Percentiles rank a stretch among this genome's conserved stretches.
Conservation (phyloP, 2,329 filamentous ascomycete species). For the Knufia petricola region DNA sequence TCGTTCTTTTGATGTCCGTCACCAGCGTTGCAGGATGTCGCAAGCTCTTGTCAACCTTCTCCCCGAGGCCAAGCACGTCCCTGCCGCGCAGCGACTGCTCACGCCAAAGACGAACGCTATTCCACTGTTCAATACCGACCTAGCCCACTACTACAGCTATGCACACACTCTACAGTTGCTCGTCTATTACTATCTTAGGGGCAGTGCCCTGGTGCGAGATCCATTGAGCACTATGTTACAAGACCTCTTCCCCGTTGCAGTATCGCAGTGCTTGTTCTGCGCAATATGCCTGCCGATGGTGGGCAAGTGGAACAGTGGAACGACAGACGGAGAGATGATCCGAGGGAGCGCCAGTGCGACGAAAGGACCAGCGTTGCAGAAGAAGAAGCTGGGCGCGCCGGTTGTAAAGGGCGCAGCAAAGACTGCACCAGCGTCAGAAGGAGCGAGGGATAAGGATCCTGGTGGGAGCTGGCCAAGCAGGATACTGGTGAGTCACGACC, state of each 20-base stretch:
- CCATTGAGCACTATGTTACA: slow-evolving; percentile 55
- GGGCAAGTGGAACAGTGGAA: slow-evolving; percentile 27
- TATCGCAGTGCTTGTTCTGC: slow-evolving; percentile 53
- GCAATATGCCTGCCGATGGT: slow-evolving; percentile 50
- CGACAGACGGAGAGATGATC: slow-evolving; percentile 14
- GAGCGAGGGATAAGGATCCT: slow-evolving; percentile 10
- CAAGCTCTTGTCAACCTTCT: slow-evolving; percentile 16
- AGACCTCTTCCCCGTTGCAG: slow-evolving; percentile 52
- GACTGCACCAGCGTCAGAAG: slow-evolving; percentile 9
- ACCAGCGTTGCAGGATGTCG: slow-evolving; percentile 2
- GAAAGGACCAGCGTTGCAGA: slow-evolving; percentile 12
- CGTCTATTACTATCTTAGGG: slow-evolving; percentile 53
- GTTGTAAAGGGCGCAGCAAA: slow-evolving; percentile 3
- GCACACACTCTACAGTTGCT: slow-evolving; percentile 60
- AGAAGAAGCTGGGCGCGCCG: slow-evolving; percentile 15
- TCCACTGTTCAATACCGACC: slow-evolving; percentile 37
- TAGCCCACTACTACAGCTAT: slow-evolving; percentile 50
- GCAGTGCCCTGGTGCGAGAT: slow-evolving; percentile 58
- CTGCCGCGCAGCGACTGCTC: slow-evolving; percentile 16
- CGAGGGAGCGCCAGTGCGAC: slow-evolving; percentile 15
- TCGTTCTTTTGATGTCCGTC: neutral
- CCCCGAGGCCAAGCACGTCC: slow-evolving; percentile 6
- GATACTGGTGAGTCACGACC: slow-evolving; percentile 21
- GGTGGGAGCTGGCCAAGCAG: slow-evolving; percentile 14
- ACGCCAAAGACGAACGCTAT: slow-evolving; percentile 30